phyloP scores from a whole-genome alignment of 2,329 filamentous ascomycete species.

The Cercospora citrullina region DNA sequence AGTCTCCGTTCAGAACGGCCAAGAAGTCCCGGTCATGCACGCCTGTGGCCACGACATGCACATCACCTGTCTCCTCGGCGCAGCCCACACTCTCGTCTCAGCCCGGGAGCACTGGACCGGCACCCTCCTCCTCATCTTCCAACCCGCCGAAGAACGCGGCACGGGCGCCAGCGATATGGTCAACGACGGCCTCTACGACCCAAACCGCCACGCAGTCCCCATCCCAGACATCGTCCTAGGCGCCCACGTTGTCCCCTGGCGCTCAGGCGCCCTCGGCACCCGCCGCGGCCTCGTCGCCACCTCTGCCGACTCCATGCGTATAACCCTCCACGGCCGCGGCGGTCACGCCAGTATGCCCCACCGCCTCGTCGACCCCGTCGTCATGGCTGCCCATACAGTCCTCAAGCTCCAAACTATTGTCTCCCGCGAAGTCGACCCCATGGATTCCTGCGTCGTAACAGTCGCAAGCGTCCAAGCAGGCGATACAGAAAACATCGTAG shows the following conservation, averaged over 20 bases:
- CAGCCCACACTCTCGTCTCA: constrained; percentile 52
- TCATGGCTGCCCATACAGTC: constrained; percentile 58
- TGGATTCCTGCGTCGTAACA: constrained; percentile 58
- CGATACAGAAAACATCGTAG: constrained; percentile 61
- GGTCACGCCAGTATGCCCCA: constrained; percentile 61
- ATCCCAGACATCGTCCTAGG: constrained; percentile 59
- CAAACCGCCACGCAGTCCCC: constrained; percentile 45
- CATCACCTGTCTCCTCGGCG: constrained; percentile 59
- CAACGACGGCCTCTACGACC: constrained; percentile 57
- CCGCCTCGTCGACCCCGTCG: constrained; percentile 57
- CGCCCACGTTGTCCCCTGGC: constrained; percentile 56
- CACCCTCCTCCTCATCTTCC: constrained; percentile 64
- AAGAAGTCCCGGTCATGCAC: constrained; percentile 62
- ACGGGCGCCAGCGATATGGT: constrained; percentile 65
- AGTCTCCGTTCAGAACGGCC: constrained; percentile 49
- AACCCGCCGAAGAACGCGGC: constrained; percentile 66
- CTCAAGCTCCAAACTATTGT: constrained; percentile 62
- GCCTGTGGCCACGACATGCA: constrained; percentile 70
- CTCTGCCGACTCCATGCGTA: constrained; percentile 44
- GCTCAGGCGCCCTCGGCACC: constrained; percentile 45
- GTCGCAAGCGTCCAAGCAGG: constrained; percentile 61
- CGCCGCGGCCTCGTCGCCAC: constrained; percentile 45
- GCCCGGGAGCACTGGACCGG: constrained; percentile 57
- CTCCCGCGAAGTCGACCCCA: constrained; percentile 54
- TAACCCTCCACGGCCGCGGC: constrained; percentile 60